Percentiles rank a stretch among this genome's conserved stretches.
These are phyloP conservation scores for Hylodesmum podocarpum DNA, from an alignment of 306 rosid species.

Conservation along the genomic window DNA sequence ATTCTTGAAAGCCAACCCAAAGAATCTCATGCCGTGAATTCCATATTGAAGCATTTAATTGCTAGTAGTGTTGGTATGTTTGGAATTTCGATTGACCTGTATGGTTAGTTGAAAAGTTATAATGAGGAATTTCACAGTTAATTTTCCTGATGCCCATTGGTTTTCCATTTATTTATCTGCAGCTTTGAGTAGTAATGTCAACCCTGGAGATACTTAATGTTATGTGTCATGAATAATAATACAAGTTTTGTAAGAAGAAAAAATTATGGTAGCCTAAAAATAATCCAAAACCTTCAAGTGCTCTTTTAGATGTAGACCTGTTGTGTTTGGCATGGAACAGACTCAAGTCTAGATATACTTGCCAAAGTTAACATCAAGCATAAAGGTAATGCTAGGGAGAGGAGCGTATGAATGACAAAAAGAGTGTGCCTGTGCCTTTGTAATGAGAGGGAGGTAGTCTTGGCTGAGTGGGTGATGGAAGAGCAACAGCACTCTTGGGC, in stretches of 20 bases:
- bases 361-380: neutral
- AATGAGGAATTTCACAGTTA: neutral
- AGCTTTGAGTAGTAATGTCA: neutral
- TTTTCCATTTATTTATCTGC: neutral
- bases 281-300: neutral
- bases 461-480: neutral
- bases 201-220: neutral
- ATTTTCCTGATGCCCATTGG: neutral
- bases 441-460: neutral
- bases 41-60: conserved; percentile 14
- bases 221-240: neutral
- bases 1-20: neutral
- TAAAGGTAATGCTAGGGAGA: neutral
- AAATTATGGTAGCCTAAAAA: neutral
- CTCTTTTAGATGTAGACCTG: neutral
- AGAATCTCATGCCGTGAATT: neutral
- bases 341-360: neutral
- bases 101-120: neutral
- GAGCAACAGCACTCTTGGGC: neutral
- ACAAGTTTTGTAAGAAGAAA: neutral
- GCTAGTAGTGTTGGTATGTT: neutral
- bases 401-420: neutral
- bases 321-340: neutral
- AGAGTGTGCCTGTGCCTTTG: neutral
- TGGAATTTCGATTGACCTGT: neutral